Evolutionary conservation across 1,284 basidiomycete species (phyloP), one percentile per base, ranked within the genome.

Genomic region (Schizophyllum commune): DNA sequence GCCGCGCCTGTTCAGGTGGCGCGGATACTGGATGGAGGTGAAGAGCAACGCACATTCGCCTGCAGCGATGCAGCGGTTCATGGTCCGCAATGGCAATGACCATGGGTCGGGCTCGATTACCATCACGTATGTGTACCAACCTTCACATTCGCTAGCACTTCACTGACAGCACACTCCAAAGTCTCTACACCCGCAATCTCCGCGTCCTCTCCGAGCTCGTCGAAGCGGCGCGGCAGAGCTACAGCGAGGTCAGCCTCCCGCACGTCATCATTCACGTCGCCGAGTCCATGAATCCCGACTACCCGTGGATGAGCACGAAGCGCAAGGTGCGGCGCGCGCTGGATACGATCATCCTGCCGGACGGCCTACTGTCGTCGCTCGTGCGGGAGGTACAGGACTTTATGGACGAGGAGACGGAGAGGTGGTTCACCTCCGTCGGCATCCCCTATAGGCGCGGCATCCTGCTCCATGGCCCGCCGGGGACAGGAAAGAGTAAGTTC

Each of bases 361-460:
- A 74, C 8, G 77, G 77, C 5, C 69, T 79, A 11, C 72, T 83
- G n/a, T 75, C 81, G 1, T 73, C 72, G 1, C 67, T 85, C 1
- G 68, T 83, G 4, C 66, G 73, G n/a, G 83, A 85, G 62, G 79
- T 78, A 1, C 72, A 71, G 19, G 83, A 84, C 60, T 85, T 86
- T 63, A 66, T 84, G 20, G 69, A 72, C 8, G 34, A 59, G 0
- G 63, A 61, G 9, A 74, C 74, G 17, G 81, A 83, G 64, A 72
- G 75, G 19, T 85, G 82, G 82, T 83, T 83, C 66, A 68, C 69
- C 52, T 72, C 77, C 56, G 77, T 80, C 4, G 83, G 84, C 0
- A 83, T 85, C 47, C 83, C 83, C 0, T 78, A 83, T 68, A 74
- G 79, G 19, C 72, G 82, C 52, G 83, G 83, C 1, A 83, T 83